These are phyloP conservation scores for Patellaria atrata DNA, from an alignment of 495 filamentous ascomycete genomes.

Conservation along the genomic window DNA sequence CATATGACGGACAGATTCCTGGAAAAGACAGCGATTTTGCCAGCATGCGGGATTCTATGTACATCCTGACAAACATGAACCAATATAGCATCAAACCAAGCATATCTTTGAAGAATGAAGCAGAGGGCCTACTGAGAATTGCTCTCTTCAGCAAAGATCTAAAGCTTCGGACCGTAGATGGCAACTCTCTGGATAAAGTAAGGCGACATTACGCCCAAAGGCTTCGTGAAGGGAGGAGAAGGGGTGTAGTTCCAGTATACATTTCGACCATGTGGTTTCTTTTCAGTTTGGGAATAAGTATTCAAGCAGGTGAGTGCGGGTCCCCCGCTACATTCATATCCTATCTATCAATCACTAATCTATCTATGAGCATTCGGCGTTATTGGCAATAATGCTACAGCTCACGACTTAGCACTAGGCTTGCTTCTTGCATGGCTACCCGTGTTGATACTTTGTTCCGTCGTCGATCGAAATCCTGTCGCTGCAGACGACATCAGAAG, in stretches of 20 bases:
- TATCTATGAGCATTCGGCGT: conserved; percentile 27
- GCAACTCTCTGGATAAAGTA: conserved; percentile 16
- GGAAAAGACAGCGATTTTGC: conserved; percentile 23
- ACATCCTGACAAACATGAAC: conserved; percentile 32
- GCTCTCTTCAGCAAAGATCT: conserved; percentile 29
- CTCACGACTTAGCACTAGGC: conserved; percentile 35
- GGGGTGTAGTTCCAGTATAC: conserved; percentile 30
- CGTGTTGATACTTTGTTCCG: conserved; percentile 31
- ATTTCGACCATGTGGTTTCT: conserved; percentile 31
- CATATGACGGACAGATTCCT: conserved; percentile 18
- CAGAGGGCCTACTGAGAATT: conserved; percentile 28
- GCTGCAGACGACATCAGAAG: conserved; percentile 25
- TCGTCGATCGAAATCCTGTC: conserved; percentile 36
- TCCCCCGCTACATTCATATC: no score
- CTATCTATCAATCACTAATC: no score
- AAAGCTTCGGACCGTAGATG: conserved; percentile 8
- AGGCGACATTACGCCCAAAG: conserved; percentile 25
- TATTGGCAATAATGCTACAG: conserved; percentile 27
- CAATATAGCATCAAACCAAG: conserved; percentile 27
- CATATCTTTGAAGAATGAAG: conserved; percentile 13
- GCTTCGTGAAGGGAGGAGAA: conserved; percentile 26
- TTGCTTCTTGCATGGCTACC: conserved; percentile 36
- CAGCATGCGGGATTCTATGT: conserved; percentile 31
- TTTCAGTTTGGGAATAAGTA: conserved; percentile 27
- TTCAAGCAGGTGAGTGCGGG: conserved; percentile 19